These are phyloP conservation scores for Kodamaea arcana DNA, from an alignment of 1,139 yeast genomes.

Conservation along the genomic window DNA sequence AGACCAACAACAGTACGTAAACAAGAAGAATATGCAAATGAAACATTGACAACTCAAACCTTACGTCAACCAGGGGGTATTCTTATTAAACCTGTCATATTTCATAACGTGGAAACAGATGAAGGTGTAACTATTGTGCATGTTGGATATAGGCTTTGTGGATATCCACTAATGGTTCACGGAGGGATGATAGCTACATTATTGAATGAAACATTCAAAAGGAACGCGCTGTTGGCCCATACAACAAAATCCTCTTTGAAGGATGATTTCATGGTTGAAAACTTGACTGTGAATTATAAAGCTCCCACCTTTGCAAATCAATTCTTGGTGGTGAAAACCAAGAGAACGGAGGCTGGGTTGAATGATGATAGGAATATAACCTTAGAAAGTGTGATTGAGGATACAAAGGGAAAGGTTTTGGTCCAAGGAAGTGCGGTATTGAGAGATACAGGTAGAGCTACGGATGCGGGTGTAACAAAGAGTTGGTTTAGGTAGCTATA, in stretches of 20 bases:
- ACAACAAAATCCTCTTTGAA: constrained; percentile 30
- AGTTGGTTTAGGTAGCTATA: constrained; percentile 10
- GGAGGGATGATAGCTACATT: constrained; percentile 88
- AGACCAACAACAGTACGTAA: constrained; percentile 13
- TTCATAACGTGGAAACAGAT: constrained; percentile 52
- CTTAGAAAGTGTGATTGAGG: constrained; percentile 32
- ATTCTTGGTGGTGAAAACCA: constrained; percentile 63
- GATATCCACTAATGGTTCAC: constrained; percentile 83
- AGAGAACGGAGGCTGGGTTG: constrained; percentile 23
- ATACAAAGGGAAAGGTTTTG: constrained; percentile 31
- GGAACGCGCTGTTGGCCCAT: constrained; percentile 47
- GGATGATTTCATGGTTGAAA: constrained; percentile 45
- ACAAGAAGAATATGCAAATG: constrained; percentile 31
- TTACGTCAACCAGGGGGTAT: constrained; percentile 69
- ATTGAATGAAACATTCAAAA: constrained; percentile 67
- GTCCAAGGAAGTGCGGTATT: constrained; percentile 37
- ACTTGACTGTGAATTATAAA: constrained; percentile 55
- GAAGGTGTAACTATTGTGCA: constrained; percentile 69
- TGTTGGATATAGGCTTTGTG: constrained; percentile 75
- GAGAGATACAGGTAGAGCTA: constrained; percentile 38
- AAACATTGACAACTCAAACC: constrained; percentile 28
- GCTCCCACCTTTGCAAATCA: constrained; percentile 79
- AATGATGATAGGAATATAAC: constrained; percentile 25
- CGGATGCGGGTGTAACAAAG: background rate
- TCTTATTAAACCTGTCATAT: constrained; percentile 67